Percentiles rank a stretch among this genome's conserved stretches.
Evolutionary conservation across 2,329 filamentous ascomycete genomes (phyloP).

Genomic region (Tricladium varicosporioides): DNA sequence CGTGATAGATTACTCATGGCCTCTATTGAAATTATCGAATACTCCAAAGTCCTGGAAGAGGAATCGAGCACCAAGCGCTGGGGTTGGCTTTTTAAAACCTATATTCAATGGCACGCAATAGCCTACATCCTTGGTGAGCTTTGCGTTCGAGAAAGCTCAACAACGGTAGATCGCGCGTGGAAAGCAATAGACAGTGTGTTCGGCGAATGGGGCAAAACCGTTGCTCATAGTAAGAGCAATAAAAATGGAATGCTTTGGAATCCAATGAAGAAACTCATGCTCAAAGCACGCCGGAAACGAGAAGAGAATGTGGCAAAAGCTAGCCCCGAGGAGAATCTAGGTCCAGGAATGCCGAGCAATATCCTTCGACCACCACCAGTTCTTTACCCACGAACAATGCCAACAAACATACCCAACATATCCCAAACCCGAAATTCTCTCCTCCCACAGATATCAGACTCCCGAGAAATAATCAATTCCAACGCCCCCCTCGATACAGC

Average conservation of each 20-base stretch:
- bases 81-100: conserved; percentile 41
- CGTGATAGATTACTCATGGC: conserved; percentile 38
- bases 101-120: conserved; percentile 45
- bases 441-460: too few relatives aligned
- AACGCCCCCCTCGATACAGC: not conserved
- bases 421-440: too few relatives aligned
- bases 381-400: not conserved
- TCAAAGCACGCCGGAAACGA: conserved; percentile 53
- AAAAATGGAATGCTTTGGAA: conserved; percentile 56
- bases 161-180: conserved; percentile 42
- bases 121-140: conserved; percentile 43
- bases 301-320: conserved; percentile 43
- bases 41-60: conserved; percentile 38
- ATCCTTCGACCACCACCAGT: not conserved
- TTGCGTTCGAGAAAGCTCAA: conserved; percentile 35
- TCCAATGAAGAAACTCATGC: conserved; percentile 58
- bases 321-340: conserved; percentile 1
- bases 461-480: too few relatives aligned
- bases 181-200: conserved; percentile 36
- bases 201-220: conserved; percentile 22
- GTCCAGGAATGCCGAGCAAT: conserved; percentile 8
- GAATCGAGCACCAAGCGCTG: conserved; percentile 39
- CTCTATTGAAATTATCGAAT: conserved; percentile 41
- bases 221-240: conserved; percentile 38
- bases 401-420: too few relatives aligned